Conservation (phyloP, 148 eudicot genomes). For the Vaccinium darrowii region DNA sequence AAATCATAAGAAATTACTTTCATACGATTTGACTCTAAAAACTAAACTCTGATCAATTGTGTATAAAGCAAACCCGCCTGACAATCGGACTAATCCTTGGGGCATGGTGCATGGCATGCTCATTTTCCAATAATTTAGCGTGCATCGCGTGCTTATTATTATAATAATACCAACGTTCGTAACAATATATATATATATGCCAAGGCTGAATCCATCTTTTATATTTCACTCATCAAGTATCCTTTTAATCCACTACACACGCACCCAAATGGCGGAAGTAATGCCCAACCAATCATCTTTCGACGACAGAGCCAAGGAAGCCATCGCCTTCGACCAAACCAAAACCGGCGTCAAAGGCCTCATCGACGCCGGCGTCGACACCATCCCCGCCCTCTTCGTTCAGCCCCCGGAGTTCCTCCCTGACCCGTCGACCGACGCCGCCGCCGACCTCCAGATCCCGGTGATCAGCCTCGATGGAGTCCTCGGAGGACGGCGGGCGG, state of each 20-base stretch:
- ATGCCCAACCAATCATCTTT: neutral
- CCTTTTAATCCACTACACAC: neutral
- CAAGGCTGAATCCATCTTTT: too few relatives aligned
- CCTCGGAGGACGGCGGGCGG: slow-evolving; percentile 4
- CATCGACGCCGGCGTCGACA: neutral
- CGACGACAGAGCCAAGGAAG: neutral
- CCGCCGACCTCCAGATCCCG: slow-evolving; percentile 1
- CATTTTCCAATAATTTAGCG: too few relatives aligned
- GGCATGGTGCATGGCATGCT: too few relatives aligned
- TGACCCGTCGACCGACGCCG: neutral
- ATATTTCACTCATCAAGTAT: too few relatives aligned
- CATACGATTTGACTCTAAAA: too few relatives aligned
- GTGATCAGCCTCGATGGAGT: slow-evolving; percentile 15
- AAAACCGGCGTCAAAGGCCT: slow-evolving; percentile 21
- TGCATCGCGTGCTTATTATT: too few relatives aligned
- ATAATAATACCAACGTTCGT: too few relatives aligned
- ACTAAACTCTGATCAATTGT: too few relatives aligned
- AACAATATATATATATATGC: too few relatives aligned
- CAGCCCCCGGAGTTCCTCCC: slow-evolving; percentile 3
- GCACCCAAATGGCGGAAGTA: neutral
- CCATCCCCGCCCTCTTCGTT: slow-evolving; percentile 15
- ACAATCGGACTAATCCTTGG: too few relatives aligned
- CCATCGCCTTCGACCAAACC: slow-evolving; percentile 9
- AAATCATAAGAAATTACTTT: too few relatives aligned
- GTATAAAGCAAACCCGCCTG: too few relatives aligned